Conservation (phyloP, 2,329 filamentous ascomycete species). For the Trichoderma lentiforme region DNA sequence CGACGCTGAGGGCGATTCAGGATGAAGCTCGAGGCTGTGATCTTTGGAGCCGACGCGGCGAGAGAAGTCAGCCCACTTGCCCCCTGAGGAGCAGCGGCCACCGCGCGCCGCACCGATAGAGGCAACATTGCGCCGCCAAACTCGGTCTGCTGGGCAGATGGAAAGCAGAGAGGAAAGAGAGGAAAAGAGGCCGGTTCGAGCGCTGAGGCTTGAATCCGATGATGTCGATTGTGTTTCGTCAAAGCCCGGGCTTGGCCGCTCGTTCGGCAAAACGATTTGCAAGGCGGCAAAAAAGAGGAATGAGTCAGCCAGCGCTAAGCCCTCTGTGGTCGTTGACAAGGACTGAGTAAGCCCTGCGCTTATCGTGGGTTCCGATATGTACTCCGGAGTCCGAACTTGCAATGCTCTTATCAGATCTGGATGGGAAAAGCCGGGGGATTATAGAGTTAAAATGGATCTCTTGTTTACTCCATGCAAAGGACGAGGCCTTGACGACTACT, state of each 20-base stretch:
- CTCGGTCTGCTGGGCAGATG: constrained; percentile 16
- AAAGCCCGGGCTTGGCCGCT: constrained; percentile 38
- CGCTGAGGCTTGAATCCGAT: constrained; percentile 32
- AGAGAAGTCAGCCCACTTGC: constrained; percentile 42
- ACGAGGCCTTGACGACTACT: background rate
- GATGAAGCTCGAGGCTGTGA: constrained; percentile 34
- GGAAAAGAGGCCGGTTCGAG: constrained; percentile 21
- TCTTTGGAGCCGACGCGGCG: constrained; percentile 40
- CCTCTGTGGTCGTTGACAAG: constrained; percentile 26
- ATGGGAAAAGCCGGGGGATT: background rate
- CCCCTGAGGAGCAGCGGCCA: constrained; percentile 45
- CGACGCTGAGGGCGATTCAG: constrained; percentile 49
- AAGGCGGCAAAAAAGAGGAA: constrained; percentile 18
- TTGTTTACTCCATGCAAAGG: background rate
- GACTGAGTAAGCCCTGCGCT: constrained; percentile 10
- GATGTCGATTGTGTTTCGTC: constrained; percentile 33
- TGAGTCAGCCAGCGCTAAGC: constrained; percentile 18
- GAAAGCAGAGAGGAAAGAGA: constrained; percentile 20
- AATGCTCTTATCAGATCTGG: constrained; percentile 1
- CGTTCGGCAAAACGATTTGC: constrained; percentile 35
- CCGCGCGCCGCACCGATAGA: constrained; percentile 54
- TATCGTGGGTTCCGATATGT: background rate
- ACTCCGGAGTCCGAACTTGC: background rate
- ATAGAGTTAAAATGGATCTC: background rate
- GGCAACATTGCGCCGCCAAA: constrained; percentile 47